Evolutionary conservation across 176 grass and related monocot species (phyloP), one percentile per base, ranked within the genome.

Genomic region (Hyparrhenia diplandra): DNA sequence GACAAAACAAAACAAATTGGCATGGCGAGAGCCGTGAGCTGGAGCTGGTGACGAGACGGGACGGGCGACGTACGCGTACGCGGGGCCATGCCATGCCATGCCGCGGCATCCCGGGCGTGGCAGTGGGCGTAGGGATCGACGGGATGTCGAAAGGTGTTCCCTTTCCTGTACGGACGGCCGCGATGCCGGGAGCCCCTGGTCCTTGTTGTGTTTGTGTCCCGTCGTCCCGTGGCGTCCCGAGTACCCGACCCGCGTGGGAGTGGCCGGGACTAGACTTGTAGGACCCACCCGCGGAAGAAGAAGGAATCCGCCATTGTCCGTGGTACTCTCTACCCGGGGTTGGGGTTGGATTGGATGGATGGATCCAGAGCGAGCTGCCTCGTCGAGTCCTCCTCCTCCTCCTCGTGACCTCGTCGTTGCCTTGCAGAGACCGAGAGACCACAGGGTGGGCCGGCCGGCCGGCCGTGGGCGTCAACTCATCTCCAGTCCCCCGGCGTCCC

Each of bases 91-190:
- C 42, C 42, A 13, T 46, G 13, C 43, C 43, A 13, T 46, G 43
- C 43, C 43, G 43, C 13, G 43, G 43, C 42, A 12, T 34, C 25
- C 63, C 30, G 10, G 32, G 2, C 75, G 4, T 1, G 25, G 4
- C 49, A 21, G 5, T 2, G 47, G 17, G 47, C 1, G 4, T 10
- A 31, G 0, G 23, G 72, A 76, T 84, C 13, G 4, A 46, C 12
- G 41, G 13, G 43, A 46, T 46, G 43, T 11, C 73, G 82, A 84
- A 84, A 84, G 72, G 63, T 84, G 82, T 41, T 71, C 55, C 3
- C n/a, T n/a, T n/a, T 10, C 39, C 4, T 0, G 4, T 30, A 4
- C 34, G 82, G 72, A 68, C 82, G 60, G 72, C 46, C 18, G 30
- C 10, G 71, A 49, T 18, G 45, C 0, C 2, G 14, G 16, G 16